Evolutionary conservation across 192 early-diverging fungal genomes (phyloP), one percentile per base, ranked within the genome.

Genomic region (Dissophora globulifera): DNA sequence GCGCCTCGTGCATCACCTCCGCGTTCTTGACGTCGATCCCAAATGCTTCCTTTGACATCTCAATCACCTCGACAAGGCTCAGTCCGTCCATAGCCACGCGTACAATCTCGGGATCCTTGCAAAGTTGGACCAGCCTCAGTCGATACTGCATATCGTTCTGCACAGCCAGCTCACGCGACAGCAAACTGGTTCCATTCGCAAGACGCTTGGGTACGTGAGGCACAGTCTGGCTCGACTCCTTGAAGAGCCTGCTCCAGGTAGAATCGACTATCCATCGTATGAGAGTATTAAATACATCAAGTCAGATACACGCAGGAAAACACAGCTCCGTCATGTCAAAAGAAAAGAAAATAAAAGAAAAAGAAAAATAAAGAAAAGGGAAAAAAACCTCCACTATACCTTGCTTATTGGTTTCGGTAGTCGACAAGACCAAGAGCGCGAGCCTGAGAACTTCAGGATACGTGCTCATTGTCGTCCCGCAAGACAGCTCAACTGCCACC

Each of bases 371-470:
- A 2, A 26, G 19, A 8, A 19, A 4, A 19, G 27, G 8, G 4
- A 33, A 9, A 2, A 1, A 4, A 22, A n/a, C 17, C 2, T 10
- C 8, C 15, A 46, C 23, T 25, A 30, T 52, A 75, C 71, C 62
- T 54, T 76, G 72, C 58, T 76, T 76, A n/a, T 41, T 46, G 8
- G 46, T 19, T 16, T 61, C 63, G n/a, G 55, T 42, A 20, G 57
- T 46, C 4, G 72, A 61, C 9, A 76, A 26, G 32, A 57, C 45
- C 22, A 76, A 26, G 26, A 76, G 58, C 16, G 56, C 22, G 13
- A 76, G 33, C 23, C 72, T 45, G 23, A 76, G 20, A 27, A 76
- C 64, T 42, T 76, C 72, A 3, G 72, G 58, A 43, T 48, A 67
- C 0, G 58, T 76, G 22, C 25, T 58, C 22, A 76, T 25, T 4